phyloP scores from a whole-genome alignment of 805 yeast species.

The Suhomyces prunicola region DNA sequence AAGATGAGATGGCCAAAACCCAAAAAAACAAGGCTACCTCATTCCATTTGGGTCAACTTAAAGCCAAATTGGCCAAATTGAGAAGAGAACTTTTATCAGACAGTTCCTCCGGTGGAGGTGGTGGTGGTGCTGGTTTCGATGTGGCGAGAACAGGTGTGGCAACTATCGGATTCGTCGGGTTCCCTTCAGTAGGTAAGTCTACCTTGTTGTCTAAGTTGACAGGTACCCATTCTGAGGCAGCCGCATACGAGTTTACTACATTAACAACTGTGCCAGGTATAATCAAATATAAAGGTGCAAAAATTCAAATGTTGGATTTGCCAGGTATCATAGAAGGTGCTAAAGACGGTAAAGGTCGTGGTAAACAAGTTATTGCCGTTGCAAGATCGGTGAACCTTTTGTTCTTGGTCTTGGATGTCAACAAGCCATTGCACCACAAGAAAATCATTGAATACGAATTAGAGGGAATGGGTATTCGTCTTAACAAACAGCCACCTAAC shows the following conservation, averaged over 20 bases:
- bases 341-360: slow-evolving; percentile 88
- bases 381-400: slow-evolving; percentile 96
- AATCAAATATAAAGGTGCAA: slow-evolving; percentile 94
- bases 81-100: slow-evolving; percentile 82
- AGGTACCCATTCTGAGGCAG: slow-evolving; percentile 97
- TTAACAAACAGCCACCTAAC: slow-evolving; percentile 90
- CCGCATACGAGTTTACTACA: slow-evolving; percentile 96
- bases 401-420: slow-evolving; percentile 92
- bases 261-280: slow-evolving; percentile 97
- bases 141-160: slow-evolving; percentile 99
- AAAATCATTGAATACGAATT: slow-evolving; percentile 90
- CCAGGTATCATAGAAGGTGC: slow-evolving; percentile 93
- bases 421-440: slow-evolving; percentile 93
- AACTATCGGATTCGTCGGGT: slow-evolving; percentile 95
- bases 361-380: slow-evolving; percentile 96
- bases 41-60: slow-evolving; percentile 94
- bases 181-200: slow-evolving; percentile 92
- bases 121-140: slow-evolving; percentile 92
- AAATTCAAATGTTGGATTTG: slow-evolving; percentile 90
- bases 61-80: slow-evolving; percentile 93
- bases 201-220: slow-evolving; percentile 85
- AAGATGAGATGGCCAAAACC: slow-evolving; percentile 96
- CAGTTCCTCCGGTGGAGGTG: slow-evolving; percentile 72
- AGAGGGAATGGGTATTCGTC: slow-evolving; percentile 96
- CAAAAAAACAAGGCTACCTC: slow-evolving; percentile 98